Conservation (phyloP, 148 eudicot species). For the Selenicereus undatus region DNA sequence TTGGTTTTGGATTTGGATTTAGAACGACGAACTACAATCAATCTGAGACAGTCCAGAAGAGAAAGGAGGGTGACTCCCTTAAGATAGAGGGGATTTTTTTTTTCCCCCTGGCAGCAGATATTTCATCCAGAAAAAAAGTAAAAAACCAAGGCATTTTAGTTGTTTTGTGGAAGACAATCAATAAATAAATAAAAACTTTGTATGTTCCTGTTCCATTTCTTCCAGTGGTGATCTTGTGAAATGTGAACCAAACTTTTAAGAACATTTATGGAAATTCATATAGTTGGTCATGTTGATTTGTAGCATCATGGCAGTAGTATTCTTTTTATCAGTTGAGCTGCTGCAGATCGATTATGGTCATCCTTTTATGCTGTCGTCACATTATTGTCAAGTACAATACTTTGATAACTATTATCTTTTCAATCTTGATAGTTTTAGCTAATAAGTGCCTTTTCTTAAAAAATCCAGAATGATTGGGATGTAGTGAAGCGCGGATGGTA, state of each 20-base stretch:
- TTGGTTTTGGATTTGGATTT: no score
- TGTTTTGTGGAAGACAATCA: neutral
- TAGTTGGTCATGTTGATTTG: neutral
- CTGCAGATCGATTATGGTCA: neutral
- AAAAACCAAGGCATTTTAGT: neutral
- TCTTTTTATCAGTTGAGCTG: neutral
- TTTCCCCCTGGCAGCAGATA: no score
- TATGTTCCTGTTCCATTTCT: neutral
- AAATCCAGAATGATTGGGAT: slow-evolving; percentile 65
- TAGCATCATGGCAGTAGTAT: neutral
- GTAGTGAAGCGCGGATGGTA: slow-evolving; percentile 84
- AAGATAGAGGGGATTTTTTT: neutral
- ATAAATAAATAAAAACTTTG: neutral
- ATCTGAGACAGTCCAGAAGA: neutral
- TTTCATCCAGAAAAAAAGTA: neutral
- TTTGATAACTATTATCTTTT: no score
- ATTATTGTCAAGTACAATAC: no score
- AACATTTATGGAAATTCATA: neutral
- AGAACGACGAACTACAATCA: no score
- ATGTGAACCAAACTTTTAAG: slow-evolving; percentile 5
- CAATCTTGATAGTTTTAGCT: no score
- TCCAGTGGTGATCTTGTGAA: slow-evolving; percentile 1
- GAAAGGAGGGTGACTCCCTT: neutral
- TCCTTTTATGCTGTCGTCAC: no score
- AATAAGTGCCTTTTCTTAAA: neutral